phyloP scores from a whole-genome alignment of 495 filamentous ascomycete species.

The Neurospora tetraspora region DNA sequence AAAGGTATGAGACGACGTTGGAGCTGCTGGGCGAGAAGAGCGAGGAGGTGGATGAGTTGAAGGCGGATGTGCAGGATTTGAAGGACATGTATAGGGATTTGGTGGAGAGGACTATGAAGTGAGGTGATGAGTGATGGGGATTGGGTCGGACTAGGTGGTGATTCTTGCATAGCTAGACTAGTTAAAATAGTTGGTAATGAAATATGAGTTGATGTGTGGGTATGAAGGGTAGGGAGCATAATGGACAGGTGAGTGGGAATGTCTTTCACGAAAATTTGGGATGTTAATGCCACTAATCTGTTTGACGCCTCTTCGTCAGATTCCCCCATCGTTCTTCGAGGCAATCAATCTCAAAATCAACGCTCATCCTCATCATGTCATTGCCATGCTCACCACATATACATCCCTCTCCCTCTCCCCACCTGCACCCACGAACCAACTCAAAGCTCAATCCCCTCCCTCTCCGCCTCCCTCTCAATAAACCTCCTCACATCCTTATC shows the following conservation, averaged over 20 bases:
- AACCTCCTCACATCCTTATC: slow-evolving; percentile 57
- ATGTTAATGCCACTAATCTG: neutral
- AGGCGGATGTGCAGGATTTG: slow-evolving; percentile 79
- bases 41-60: slow-evolving; percentile 83
- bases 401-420: neutral
- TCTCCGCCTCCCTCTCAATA: slow-evolving; percentile 70
- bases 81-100: slow-evolving; percentile 93
- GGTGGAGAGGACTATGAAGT: slow-evolving; percentile 67
- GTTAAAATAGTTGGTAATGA: neutral
- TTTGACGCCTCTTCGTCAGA: neutral
- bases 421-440: neutral
- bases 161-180: neutral
- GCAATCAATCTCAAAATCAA: neutral
- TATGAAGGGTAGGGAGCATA: neutral
- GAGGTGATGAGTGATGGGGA: neutral
- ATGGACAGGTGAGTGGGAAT: neutral
- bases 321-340: neutral
- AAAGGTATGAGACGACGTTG: slow-evolving; percentile 77
- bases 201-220: neutral
- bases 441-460: slow-evolving; percentile 69
- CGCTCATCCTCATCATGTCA: neutral
- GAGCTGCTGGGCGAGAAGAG: slow-evolving; percentile 97
- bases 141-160: neutral
- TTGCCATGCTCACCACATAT: neutral
- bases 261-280: neutral